Evolutionary conservation across 768 basidiomycete genomes (phyloP), one percentile per base, ranked within the genome.

Genomic region (Collybiopsis luxurians): DNA sequence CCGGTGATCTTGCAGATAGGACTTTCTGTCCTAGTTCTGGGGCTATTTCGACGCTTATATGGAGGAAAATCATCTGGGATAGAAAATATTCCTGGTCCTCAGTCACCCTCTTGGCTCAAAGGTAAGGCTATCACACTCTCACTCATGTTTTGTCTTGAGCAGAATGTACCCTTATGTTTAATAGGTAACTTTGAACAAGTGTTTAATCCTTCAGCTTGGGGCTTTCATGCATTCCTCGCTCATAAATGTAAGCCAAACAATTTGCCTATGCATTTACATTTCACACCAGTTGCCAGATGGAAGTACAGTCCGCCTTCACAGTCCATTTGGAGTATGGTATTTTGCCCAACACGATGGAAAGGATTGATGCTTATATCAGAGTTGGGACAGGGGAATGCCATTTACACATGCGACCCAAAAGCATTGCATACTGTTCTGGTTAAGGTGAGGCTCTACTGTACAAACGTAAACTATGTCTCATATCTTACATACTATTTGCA

Each of bases 341-440:
- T 13, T 13, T 13, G 31, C 31, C 13, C 6, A 34, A 6, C 31
- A n/a, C n/a, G n/a, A 34, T 6, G 5, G n/a, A n/a, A n/a, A n/a
- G 31, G 31, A 34, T 13, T 13, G 31, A 34, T 5, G 5, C 31
- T 5, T 6, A 13, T 13, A 34, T 5, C 13, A 5, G 6, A 6
- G 31, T 6, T 34, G 31, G 4, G 13, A 6, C 43, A 55, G 54
- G n/a, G 19, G 4, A 23, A 17, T 4, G 17, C 4, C 23, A n/a
- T 55, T 19, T 46, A 46, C 54, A 55, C 24, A 2, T 46, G 31
- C 30, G 54, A 55, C 30, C 26, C 54, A 1, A 46, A 36, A 39
- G 54, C 54, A 12, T 31, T 55, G 45, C 54, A 55, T 28, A 31
- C 27, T 19, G 26, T 55, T 23, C 10, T 55, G 7, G 54, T 55